Percentiles rank a stretch among this genome's conserved stretches.
Conservation (phyloP, 2,329 filamentous ascomycete species). For the Graphilbum ipis-grandicollis region DNA sequence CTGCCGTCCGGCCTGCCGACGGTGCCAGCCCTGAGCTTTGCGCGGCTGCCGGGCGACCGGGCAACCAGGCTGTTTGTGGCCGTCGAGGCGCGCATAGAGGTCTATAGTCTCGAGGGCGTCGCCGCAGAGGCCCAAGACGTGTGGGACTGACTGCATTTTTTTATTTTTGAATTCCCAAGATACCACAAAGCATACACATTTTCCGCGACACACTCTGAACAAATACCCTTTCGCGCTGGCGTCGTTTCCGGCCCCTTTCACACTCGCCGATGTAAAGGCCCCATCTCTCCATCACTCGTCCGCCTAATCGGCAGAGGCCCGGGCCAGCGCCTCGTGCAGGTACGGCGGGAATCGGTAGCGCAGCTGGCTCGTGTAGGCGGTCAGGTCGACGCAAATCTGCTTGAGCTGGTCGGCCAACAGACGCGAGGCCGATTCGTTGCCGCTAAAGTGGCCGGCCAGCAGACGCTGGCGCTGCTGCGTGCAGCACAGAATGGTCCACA, state of each 20-base stretch:
- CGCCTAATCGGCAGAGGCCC: conserved; percentile 54
- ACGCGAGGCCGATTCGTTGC: conserved; percentile 45
- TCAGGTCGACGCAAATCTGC: conserved; percentile 74
- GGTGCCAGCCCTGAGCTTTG: conserved; percentile 26
- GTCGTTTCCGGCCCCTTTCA: too few species aligned
- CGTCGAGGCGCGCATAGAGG: conserved; percentile 18
- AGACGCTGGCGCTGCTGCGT: conserved; percentile 60
- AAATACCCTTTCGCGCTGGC: too few species aligned
- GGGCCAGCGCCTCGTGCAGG: conserved; percentile 75
- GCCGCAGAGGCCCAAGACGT: too few species aligned
- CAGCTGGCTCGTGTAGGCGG: conserved; percentile 85
- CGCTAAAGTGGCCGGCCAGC: conserved; percentile 54
- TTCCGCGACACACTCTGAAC: too few species aligned
- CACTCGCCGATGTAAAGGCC: too few species aligned
- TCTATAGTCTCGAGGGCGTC: conserved; percentile 26
- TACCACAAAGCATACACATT: too few species aligned
- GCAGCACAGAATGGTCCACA: conserved; percentile 87
- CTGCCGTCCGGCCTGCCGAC: neutral
- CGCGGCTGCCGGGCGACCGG: conserved; percentile 24
- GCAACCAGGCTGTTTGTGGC: conserved; percentile 30
- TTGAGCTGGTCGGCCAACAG: conserved; percentile 54
- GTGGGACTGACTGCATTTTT: too few species aligned
- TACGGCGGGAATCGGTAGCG: conserved; percentile 76
- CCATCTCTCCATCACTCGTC: neutral
- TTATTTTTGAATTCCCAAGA: too few species aligned